Base-by-base conservation (phyloP, 2,329 filamentous ascomycete species). In the Albifimbria verrucaria region DNA sequence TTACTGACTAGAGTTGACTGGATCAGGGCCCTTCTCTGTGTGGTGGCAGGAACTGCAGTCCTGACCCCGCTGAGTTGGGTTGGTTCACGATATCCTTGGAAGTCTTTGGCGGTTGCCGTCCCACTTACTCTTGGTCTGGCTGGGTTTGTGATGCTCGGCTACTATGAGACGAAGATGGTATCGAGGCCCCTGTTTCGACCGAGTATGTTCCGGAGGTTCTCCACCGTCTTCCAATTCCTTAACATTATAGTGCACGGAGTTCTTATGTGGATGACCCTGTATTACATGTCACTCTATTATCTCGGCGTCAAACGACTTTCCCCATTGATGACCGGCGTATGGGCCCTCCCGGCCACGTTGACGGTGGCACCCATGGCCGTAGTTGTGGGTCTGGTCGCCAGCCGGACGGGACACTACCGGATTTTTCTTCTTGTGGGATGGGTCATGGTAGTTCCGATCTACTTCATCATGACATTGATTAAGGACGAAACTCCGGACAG, bases 361-460 rank as follows among this genome's bases (percentile, higher is more conserved):
- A 86, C 84, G 2, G 80, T 88, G 10, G 84, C 84, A 0, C 83
- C 86, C 0, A 77, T 81, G 50, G 80, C 81, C 4, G 72, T 85
- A 36, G 62, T 80, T 0, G 78, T 81, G 6, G 85, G 83, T 17
- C 62, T 82, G 47, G 54, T 77, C 5, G 81, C 84, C 44, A 76
- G 78, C 4, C 71, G 74, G 18, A 82, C 77, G 1, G 84, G 83
- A 7, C 72, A 69, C 43, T 89, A 88, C 65, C 77, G 83, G 59
- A 82, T 77, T 77, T 76, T 80, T 1, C 72, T 86, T 53, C 85
- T 83, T 77, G 52, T 60, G 3, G 87, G 87, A 23, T 90, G 87
- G 85, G 57, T 68, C 3, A 61, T 87, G 3, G 75, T 80, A 2
- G 83, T 81, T 0, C 59, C 85, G 2, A 84, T 86, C 2, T 69